These are phyloP conservation scores for Anisodus acutangulus DNA, from an alignment of 257 asterid genomes.

Conservation along the genomic window DNA sequence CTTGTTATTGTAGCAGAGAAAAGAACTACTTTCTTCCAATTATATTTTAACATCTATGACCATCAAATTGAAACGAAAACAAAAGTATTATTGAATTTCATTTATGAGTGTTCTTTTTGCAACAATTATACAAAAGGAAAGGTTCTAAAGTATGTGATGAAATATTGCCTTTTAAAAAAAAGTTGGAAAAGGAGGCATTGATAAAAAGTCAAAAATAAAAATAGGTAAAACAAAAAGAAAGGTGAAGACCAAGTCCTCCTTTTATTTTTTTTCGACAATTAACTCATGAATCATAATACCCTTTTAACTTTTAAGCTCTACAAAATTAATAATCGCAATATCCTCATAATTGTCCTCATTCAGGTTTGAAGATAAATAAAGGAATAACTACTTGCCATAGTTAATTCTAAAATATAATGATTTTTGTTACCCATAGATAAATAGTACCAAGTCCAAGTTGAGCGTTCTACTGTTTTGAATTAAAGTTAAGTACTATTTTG, in stretches of 20 bases:
- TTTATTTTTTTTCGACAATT: background rate
- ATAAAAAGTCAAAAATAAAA: background rate
- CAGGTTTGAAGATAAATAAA: background rate
- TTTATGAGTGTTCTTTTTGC: background rate
- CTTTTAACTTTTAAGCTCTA: background rate
- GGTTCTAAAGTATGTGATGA: background rate
- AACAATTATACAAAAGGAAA: background rate
- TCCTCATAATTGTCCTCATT: background rate
- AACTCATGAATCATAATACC: background rate
- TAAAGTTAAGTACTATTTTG: no score
- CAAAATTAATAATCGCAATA: background rate
- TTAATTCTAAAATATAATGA: no score
- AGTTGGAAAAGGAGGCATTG: background rate
- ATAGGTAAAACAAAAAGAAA: background rate
- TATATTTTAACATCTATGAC: background rate
- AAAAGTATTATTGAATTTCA: no score
- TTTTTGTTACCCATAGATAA: no score
- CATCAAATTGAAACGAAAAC: background rate
- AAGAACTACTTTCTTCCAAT: background rate
- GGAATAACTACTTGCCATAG: no score
- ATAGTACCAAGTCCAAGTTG: background rate
- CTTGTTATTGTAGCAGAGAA: background rate
- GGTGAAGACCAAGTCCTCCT: background rate
- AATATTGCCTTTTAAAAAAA: background rate
- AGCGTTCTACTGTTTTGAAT: no score